phyloP scores from a whole-genome alignment of 148 eudicot species.

The Vaccinium macrocarpon region DNA sequence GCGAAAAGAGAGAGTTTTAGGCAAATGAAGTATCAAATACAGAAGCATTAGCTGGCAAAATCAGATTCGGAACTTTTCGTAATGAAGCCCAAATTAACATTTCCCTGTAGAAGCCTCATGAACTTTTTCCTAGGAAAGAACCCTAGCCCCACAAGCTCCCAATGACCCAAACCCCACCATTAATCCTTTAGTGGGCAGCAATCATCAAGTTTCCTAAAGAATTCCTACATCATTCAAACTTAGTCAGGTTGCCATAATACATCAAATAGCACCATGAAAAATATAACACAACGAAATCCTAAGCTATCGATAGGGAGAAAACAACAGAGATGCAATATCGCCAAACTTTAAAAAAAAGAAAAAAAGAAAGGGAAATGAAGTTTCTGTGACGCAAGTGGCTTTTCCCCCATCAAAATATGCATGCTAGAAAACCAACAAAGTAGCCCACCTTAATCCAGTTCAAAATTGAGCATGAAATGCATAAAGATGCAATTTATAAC shows the following conservation, averaged over 20 bases:
- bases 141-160: neutral
- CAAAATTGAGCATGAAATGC: conserved; percentile 7
- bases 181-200: neutral
- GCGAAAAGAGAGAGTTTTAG: neutral
- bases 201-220: neutral
- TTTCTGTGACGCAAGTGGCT: neutral
- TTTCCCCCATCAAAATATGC: neutral
- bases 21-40: neutral
- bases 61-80: neutral
- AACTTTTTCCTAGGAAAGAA: neutral
- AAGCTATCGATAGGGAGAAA: neutral
- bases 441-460: neutral
- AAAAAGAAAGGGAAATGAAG: neutral
- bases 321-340: neutral
- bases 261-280: neutral
- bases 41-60: neutral
- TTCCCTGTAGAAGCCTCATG: neutral
- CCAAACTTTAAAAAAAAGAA: neutral
- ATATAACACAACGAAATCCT: neutral
- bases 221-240: neutral
- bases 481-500: neutral
- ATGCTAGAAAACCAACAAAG: neutral
- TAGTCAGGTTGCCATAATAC: neutral
- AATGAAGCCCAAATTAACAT: neutral
- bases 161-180: neutral